phyloP scores from a whole-genome alignment of 2,329 filamentous ascomycete species.

The Tympanopsis confertula region DNA sequence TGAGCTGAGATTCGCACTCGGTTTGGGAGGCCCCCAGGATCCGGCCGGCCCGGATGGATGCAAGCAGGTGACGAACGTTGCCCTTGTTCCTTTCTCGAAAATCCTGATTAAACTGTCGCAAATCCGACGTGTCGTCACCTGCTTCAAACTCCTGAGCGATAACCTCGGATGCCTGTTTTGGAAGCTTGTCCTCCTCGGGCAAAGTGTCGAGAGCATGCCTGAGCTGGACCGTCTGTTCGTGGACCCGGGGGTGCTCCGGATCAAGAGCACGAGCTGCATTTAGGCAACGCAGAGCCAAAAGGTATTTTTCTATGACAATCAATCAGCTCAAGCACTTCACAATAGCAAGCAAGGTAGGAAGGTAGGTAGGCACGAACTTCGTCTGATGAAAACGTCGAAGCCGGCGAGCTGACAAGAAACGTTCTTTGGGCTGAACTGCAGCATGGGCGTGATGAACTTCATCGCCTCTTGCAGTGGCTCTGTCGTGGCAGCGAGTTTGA shows the following conservation, averaged over 20 bases:
- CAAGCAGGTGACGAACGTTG: constrained; percentile 50
- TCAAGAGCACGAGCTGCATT: constrained; percentile 64
- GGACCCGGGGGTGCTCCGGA: constrained; percentile 56
- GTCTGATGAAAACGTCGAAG: constrained; percentile 82
- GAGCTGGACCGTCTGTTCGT: constrained; percentile 64
- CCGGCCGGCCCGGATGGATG: constrained; percentile 47
- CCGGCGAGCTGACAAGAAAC: constrained; percentile 73
- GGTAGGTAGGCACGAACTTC: constrained; percentile 45
- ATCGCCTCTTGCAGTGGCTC: constrained; percentile 77
- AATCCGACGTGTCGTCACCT: constrained; percentile 42
- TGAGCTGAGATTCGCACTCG: constrained; percentile 49
- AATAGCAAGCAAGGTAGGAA: constrained; percentile 4
- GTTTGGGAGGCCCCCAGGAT: constrained; percentile 44
- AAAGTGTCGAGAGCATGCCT: constrained; percentile 42
- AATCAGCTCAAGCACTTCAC: constrained; percentile 11
- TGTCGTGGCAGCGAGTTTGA: constrained; percentile 67
- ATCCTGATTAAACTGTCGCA: constrained; percentile 53
- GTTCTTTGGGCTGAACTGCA: constrained; percentile 72
- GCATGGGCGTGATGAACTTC: constrained; percentile 71
- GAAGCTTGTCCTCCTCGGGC: constrained; percentile 43
- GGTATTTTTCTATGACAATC: constrained; percentile 57
- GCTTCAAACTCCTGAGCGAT: constrained; percentile 57
- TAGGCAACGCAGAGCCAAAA: constrained; percentile 79
- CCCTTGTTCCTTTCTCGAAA: constrained; percentile 51
- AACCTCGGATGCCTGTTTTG: constrained; percentile 54